Evolutionary conservation across 345 rosid species (phyloP).

Genomic region (Triadica sebifera): DNA sequence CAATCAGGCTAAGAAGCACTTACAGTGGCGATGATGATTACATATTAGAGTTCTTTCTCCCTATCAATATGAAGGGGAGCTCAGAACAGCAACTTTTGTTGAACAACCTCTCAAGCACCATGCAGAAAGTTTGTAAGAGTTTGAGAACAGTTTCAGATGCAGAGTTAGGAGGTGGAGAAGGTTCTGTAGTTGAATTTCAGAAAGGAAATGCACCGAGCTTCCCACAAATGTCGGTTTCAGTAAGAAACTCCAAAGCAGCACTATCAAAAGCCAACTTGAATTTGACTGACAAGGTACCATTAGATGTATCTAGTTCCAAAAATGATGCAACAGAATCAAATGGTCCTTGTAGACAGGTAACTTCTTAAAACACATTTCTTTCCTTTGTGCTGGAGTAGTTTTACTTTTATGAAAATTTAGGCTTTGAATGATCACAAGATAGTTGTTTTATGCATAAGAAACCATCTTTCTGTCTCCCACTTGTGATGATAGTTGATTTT

Average conservation of each 20-base stretch:
- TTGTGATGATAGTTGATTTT: neutral
- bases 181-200: conserved; percentile 26
- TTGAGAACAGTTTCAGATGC: conserved; percentile 71
- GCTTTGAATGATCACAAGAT: neutral
- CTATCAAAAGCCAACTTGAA: conserved; percentile 34
- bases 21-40: conserved; percentile 69
- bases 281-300: conserved; percentile 30
- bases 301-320: conserved; percentile 34
- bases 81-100: conserved; percentile 78
- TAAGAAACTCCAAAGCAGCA: conserved; percentile 37
- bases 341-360: conserved; percentile 49
- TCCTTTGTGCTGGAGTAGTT: conserved; percentile 12
- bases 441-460: neutral
- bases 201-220: conserved; percentile 31
- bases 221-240: conserved; percentile 24
- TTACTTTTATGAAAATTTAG: neutral
- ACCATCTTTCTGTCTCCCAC: neutral
- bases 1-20: conserved; percentile 85
- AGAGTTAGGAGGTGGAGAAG: conserved; percentile 37
- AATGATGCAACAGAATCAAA: conserved; percentile 35
- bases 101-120: conserved; percentile 72
- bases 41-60: conserved; percentile 80
- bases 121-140: conserved; percentile 82
- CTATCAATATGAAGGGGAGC: conserved; percentile 67
- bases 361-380: conserved; percentile 3